These are phyloP conservation scores for Hibiscus trionum DNA, from an alignment of 345 rosid species.

Conservation along the genomic window DNA sequence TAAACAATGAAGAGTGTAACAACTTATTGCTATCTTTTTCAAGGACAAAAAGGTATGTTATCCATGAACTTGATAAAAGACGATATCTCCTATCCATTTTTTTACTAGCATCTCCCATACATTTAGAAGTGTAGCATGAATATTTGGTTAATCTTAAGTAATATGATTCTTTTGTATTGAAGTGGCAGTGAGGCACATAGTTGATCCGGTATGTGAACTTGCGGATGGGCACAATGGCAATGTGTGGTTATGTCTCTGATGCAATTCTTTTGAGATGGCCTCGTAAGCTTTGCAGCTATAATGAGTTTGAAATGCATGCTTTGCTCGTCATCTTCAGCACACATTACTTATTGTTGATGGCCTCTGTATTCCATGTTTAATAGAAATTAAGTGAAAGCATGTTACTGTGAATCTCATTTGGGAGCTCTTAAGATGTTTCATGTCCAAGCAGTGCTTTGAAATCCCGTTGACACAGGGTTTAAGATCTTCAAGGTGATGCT, in stretches of 20 bases:
- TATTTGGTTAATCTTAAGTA: not conserved
- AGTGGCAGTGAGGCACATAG: not conserved
- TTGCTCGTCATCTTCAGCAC: not conserved
- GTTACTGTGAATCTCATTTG: not conserved
- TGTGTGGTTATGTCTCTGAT: not conserved
- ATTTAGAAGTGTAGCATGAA: not conserved
- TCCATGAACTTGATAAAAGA: not conserved
- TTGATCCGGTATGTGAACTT: not conserved
- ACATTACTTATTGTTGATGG: not conserved
- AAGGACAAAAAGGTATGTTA: not conserved
- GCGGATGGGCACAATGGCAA: not conserved
- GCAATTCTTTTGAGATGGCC: not conserved
- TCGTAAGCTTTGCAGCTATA: not conserved
- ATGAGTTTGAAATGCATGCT: not conserved
- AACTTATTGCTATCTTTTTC: not conserved
- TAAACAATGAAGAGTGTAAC: not conserved
- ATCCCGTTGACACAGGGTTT: not conserved
- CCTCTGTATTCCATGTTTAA: not conserved
- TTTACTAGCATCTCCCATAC: not conserved
- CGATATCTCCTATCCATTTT: not conserved
- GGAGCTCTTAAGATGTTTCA: not conserved
- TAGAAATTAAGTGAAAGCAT: too few species aligned
- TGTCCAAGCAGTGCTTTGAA: not conserved
- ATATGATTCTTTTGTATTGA: not conserved
- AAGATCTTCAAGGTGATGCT: not conserved